phyloP scores from a whole-genome alignment of 73 alveolate genomes.

The Paramecium sexaurelia region DNA sequence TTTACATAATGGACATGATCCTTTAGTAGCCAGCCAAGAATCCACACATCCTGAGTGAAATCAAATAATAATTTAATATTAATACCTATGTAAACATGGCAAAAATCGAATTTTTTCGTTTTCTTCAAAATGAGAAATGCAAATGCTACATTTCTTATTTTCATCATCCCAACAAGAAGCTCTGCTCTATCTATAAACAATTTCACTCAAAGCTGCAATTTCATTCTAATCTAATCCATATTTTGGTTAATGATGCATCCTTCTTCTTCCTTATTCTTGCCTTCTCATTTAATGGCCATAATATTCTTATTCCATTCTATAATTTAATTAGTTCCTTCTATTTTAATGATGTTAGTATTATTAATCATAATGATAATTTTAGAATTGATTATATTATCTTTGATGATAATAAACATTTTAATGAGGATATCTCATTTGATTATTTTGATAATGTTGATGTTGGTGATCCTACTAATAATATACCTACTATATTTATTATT shows the following conservation, averaged over 20 bases:
- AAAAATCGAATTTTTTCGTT: constrained; percentile 18
- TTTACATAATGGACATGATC: constrained; percentile 30
- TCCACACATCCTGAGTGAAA: constrained; percentile 42
- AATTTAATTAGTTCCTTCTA: background rate
- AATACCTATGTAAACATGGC: constrained; percentile 45
- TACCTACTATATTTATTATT: background rate
- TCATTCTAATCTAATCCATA: constrained; percentile 28
- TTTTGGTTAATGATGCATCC: background rate
- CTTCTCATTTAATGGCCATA: background rate
- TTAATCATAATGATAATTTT: background rate
- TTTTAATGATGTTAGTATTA: background rate
- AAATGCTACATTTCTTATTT: background rate
- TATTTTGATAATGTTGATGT: background rate
- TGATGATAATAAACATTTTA: background rate
- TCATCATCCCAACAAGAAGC: constrained; percentile 35
- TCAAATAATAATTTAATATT: background rate
- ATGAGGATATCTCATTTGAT: background rate
- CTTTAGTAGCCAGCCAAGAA: constrained; percentile 26
- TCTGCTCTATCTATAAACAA: background rate
- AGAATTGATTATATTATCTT: background rate
- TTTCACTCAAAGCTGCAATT: constrained; percentile 22
- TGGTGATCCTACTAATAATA: background rate
- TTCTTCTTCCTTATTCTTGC: background rate
- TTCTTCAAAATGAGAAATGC: background rate
- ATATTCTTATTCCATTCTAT: constrained; percentile 6